phyloP scores from a whole-genome alignment of 2,329 filamentous ascomycete species.

The Chrysosporium queenslandicum region DNA sequence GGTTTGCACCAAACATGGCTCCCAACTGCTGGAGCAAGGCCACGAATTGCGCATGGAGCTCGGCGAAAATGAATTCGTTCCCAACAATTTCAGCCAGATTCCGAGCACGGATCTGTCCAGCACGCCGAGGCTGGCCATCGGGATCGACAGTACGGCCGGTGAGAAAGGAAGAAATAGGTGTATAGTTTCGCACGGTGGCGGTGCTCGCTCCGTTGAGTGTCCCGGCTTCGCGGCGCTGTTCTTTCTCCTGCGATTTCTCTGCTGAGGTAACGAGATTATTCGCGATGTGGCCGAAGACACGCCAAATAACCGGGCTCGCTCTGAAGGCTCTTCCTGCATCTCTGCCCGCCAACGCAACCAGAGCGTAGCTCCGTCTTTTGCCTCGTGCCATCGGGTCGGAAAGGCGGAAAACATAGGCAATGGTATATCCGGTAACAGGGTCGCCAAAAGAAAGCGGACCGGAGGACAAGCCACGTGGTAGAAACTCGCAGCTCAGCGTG shows the following conservation, averaged over 20 bases:
- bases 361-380: conserved; percentile 47
- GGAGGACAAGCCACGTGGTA: conserved; percentile 47
- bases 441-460: conserved; percentile 52
- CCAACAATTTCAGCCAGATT: conserved; percentile 51
- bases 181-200: conserved; percentile 35
- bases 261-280: conserved; percentile 42
- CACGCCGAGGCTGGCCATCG: conserved; percentile 45
- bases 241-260: conserved; percentile 37
- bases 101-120: conserved; percentile 45
- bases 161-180: conserved; percentile 49
- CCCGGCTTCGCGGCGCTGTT: conserved; percentile 33
- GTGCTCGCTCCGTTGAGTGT: not conserved
- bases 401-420: conserved; percentile 51
- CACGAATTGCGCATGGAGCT: conserved; percentile 47
- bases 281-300: conserved; percentile 47
- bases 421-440: conserved; percentile 46
- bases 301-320: conserved; percentile 42
- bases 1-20: conserved; percentile 37
- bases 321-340: conserved; percentile 41
- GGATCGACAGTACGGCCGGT: conserved; percentile 48
- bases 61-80: conserved; percentile 49
- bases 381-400: conserved; percentile 50
- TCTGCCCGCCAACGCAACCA: conserved; percentile 48
- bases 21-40: conserved; percentile 41
- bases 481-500: conserved; percentile 47